phyloP scores from a whole-genome alignment of 352 stramenopile genomes.

The Globisporangium polare region DNA sequence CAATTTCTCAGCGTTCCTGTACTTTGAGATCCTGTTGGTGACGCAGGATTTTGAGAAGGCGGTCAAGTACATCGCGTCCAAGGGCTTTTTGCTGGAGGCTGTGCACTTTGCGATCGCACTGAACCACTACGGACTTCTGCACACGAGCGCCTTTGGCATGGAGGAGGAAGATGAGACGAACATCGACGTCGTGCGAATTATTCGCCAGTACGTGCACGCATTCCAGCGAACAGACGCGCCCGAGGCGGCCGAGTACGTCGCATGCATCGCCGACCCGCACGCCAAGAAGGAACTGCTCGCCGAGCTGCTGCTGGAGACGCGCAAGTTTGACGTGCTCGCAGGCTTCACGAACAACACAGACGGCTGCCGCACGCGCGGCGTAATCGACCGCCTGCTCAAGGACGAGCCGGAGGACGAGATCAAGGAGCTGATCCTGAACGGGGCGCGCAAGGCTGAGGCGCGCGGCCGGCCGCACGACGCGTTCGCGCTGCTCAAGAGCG shows the following conservation, averaged over 20 bases:
- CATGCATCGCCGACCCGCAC: conserved; percentile 54
- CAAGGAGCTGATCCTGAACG: conserved; percentile 67
- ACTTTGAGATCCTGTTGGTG: conserved; percentile 78
- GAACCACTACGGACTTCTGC: conserved; percentile 72
- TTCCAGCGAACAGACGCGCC: conserved; percentile 77
- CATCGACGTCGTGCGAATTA: conserved; percentile 64
- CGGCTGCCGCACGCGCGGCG: conserved; percentile 70
- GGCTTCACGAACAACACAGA: conserved; percentile 82
- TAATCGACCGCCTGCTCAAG: conserved; percentile 70
- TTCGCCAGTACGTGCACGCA: conserved; percentile 81
- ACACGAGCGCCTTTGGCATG: conserved; percentile 48
- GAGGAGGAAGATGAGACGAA: conserved; percentile 59
- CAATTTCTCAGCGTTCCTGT: conserved; percentile 62
- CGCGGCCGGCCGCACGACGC: conserved; percentile 69
- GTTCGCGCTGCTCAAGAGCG: conserved; percentile 74
- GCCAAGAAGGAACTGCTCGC: conserved; percentile 70
- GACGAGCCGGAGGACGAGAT: conserved; percentile 73
- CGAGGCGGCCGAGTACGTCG: conserved; percentile 81
- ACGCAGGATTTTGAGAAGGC: conserved; percentile 79
- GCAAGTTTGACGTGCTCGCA: conserved; percentile 74
- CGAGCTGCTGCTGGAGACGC: conserved; percentile 75
- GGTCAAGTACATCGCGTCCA: conserved; percentile 75
- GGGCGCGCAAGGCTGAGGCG: conserved; percentile 69
- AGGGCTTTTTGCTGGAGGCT: conserved; percentile 73
- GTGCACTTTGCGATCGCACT: conserved; percentile 80